Conservation (phyloP, 345 rosid species). For the Litchi chinensis region DNA sequence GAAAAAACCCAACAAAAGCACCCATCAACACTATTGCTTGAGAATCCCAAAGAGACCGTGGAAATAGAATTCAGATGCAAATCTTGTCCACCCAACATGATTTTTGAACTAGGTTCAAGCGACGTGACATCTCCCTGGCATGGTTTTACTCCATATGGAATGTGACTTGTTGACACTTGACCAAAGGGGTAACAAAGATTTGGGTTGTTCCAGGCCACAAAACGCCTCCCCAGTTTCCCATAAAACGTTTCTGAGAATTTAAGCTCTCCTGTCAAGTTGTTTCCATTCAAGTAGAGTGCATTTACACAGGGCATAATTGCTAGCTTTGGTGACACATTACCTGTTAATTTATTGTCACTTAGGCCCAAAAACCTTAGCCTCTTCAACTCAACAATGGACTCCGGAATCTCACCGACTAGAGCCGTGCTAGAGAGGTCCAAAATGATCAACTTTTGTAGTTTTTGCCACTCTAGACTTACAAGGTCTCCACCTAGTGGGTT, state of each 20-base stretch:
- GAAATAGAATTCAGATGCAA: conserved; percentile 32
- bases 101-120: conserved; percentile 35
- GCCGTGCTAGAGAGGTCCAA: conserved; percentile 65
- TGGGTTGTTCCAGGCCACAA: conserved; percentile 90
- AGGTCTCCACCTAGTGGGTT: conserved; percentile 68
- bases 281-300: conserved; percentile 72
- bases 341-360: conserved; percentile 68
- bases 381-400: conserved; percentile 57
- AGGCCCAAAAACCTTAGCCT: conserved; percentile 77
- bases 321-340: conserved; percentile 51
- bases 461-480: conserved; percentile 51
- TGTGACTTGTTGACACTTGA: conserved; percentile 37
- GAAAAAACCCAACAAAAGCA: conserved; percentile 21
- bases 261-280: conserved; percentile 83
- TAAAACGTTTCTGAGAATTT: conserved; percentile 57
- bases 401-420: conserved; percentile 67
- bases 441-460: conserved; percentile 54
- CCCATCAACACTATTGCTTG: conserved; percentile 34
- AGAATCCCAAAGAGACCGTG: conserved; percentile 43
- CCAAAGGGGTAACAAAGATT: conserved; percentile 60
- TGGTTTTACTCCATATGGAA: conserved; percentile 69
- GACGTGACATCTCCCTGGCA: conserved; percentile 49
- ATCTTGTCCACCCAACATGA: conserved; percentile 32
- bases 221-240: conserved; percentile 72
- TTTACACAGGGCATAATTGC: conserved; percentile 64